phyloP scores from a whole-genome alignment of 2,329 filamentous ascomycete genomes.

The Pestalotiopsis sp. region DNA sequence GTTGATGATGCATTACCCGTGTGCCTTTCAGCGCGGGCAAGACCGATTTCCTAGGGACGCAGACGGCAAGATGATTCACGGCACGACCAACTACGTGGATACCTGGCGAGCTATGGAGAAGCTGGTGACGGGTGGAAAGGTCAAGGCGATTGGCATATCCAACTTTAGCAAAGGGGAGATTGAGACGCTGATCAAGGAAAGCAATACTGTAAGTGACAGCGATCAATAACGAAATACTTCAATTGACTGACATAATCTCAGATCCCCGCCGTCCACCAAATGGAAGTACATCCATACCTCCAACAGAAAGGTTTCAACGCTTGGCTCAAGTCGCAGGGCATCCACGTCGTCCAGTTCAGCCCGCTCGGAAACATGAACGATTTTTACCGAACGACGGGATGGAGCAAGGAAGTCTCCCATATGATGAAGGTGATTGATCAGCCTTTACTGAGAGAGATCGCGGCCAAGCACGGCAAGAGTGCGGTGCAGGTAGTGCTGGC shows the following conservation, averaged over 20 bases:
- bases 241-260: background rate
- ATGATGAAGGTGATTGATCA: constrained; percentile 31
- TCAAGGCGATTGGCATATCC: constrained; percentile 59
- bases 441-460: constrained; percentile 28
- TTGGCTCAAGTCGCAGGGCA: constrained; percentile 25
- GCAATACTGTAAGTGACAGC: background rate
- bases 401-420: constrained; percentile 32
- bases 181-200: constrained; percentile 40
- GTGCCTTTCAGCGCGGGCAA: background rate
- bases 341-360: constrained; percentile 36
- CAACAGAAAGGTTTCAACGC: constrained; percentile 35
- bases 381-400: constrained; percentile 30
- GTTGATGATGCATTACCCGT: constrained; percentile 23
- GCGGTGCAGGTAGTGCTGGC: constrained; percentile 35
- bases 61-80: constrained; percentile 17
- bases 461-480: constrained; percentile 29
- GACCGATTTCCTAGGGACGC: constrained; percentile 23
- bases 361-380: constrained; percentile 37
- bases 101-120: constrained; percentile 30
- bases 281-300: constrained; percentile 50
- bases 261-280: constrained; percentile 48
- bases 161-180: constrained; percentile 60
- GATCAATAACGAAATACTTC: no score
- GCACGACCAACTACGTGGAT: constrained; percentile 24
- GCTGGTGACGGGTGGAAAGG: constrained; percentile 54